Percentiles rank a stretch among this genome's conserved stretches.
phyloP scores from a whole-genome alignment of 768 basidiomycete genomes.

The Russula griseocarnosa region DNA sequence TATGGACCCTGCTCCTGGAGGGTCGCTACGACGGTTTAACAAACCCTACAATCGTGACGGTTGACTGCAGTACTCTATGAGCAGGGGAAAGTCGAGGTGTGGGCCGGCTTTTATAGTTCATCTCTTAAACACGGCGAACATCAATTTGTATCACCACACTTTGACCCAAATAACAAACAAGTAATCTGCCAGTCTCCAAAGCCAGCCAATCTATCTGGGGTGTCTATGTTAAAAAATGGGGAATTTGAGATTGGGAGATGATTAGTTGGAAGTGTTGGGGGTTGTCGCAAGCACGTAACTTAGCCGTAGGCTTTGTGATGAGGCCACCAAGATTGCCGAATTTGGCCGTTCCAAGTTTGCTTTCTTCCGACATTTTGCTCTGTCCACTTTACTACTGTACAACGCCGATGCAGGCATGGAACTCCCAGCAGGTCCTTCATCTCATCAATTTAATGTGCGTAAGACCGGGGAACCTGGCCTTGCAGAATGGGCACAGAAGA shows the following conservation, averaged over 20 bases:
- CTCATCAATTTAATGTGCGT: slow-evolving; percentile 19
- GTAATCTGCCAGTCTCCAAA: no score
- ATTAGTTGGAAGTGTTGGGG: no score
- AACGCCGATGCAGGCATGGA: slow-evolving; percentile 17
- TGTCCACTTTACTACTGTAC: background rate
- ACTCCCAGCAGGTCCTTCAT: slow-evolving; percentile 19
- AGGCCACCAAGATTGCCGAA: slow-evolving; percentile 1
- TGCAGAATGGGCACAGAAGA: slow-evolving; percentile 79
- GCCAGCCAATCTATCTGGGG: no score
- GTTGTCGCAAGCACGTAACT: no score
- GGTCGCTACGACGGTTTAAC: background rate
- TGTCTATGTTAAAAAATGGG: no score
- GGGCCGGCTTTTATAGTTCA: background rate
- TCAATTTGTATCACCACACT: no score
- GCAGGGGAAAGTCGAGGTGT: background rate
- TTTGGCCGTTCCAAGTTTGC: background rate
- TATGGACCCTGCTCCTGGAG: background rate
- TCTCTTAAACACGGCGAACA: no score
- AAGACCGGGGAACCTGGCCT: slow-evolving; percentile 57
- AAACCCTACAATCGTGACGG: background rate
- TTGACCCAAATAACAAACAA: no score
- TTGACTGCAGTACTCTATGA: background rate
- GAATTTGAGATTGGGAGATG: no score
- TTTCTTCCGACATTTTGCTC: background rate
- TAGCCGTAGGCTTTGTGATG: no score